Conservation (phyloP, 768 basidiomycete species). For the Mycena crocata region DNA sequence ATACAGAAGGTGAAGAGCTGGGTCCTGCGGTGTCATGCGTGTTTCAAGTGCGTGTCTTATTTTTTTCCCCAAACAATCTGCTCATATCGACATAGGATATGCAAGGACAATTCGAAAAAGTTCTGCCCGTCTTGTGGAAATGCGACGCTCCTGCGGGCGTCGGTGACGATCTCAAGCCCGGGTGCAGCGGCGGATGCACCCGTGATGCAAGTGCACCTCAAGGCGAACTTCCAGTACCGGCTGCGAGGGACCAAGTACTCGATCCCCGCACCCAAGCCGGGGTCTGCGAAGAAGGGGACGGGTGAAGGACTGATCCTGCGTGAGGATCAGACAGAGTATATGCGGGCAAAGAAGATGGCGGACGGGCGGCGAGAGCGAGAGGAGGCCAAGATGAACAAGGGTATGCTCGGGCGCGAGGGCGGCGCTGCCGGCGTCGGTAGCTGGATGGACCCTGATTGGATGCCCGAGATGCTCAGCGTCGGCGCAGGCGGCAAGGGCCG, state of each 20-base stretch:
- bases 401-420: slow-evolving; percentile 62
- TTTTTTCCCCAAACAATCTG: slow-evolving; percentile 2
- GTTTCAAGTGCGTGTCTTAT: slow-evolving; percentile 89
- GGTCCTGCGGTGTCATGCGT: slow-evolving; percentile 97
- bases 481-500: slow-evolving; percentile 80
- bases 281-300: slow-evolving; percentile 84
- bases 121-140: slow-evolving; percentile 99
- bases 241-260: slow-evolving; percentile 92
- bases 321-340: slow-evolving; percentile 92
- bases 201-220: slow-evolving; percentile 89
- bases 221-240: slow-evolving; percentile 95
- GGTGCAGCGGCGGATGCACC: slow-evolving; percentile 70
- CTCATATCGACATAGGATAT: slow-evolving; percentile 68
- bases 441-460: slow-evolving; percentile 98
- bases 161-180: slow-evolving; percentile 85
- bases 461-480: slow-evolving; percentile 80
- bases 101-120: slow-evolving; percentile 93
- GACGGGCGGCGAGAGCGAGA: slow-evolving; percentile 83
- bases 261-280: slow-evolving; percentile 91
- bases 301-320: slow-evolving; percentile 89
- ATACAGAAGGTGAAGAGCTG: slow-evolving; percentile 94
- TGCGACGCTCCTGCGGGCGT: slow-evolving; percentile 88
- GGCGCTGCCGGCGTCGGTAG: slow-evolving; percentile 70
- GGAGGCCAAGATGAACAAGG: slow-evolving; percentile 79
- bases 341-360: slow-evolving; percentile 82